Evolutionary conservation across 768 basidiomycete genomes (phyloP), one percentile per base, ranked within the genome.

Genomic region (Tulasnella sp.): DNA sequence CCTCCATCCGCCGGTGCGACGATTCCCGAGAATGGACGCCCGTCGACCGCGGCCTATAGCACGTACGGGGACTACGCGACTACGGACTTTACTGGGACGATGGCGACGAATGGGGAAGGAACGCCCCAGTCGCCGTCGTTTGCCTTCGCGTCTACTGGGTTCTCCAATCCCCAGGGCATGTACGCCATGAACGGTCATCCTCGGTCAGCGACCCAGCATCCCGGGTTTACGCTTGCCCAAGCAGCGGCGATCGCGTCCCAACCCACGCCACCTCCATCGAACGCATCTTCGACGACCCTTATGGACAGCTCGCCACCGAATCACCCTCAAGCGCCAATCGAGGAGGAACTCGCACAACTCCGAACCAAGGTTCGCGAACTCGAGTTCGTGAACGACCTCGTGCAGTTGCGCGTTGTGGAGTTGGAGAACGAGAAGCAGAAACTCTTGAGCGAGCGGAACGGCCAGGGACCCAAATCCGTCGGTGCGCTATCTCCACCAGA

Each of bases 331-430:
- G 36, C 55, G 4, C 48, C 46, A 14, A 27, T 65, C 53, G 75
- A 79, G 27, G 74, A 74, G 5, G 82, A 85, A 63, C 66, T 83
- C 42, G 72, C 69, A 19, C 70, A 68, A 27, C 76, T 87, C 25
- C 77, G 77, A 37, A 77, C 74, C 61, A 75, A 72, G 59, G 71
- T 86, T 48, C 75, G 71, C 17, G 81, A 86, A 59, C 74, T 85
- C 35, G 83, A 87, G 69, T 73, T 74, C 54, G 73, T 77, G 59
- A 77, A 79, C 63, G 72, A 77, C 41, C 74, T 75, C 23, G 73
- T 73, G 31, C 74, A 74, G 32, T 65, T 72, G 60, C 77, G 76
- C 32, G 70, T 76, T 34, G 68, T 70, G 39, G 71, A 75, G 61
- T 72, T 82, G 56, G 77, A 78, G 66, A 49, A 58, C 37, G 57